Percentiles rank a stretch among this genome's conserved stretches.
phyloP scores from a whole-genome alignment of 2,329 filamentous ascomycete genomes.

The Akanthomyces dipterigenus region DNA sequence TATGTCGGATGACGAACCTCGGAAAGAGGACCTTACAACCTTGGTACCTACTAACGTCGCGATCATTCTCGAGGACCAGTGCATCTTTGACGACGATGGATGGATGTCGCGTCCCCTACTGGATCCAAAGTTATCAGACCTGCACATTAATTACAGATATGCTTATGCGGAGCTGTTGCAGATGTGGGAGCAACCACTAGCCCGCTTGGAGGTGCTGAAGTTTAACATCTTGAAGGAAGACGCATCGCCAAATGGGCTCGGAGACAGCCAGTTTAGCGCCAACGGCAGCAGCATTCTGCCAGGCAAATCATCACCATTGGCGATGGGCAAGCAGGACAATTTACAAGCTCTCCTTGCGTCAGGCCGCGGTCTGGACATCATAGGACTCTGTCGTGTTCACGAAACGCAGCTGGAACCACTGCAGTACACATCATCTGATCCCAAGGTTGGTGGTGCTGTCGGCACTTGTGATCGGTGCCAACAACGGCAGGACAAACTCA shows the following conservation, averaged over 20 bases:
- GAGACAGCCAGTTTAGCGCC: slow-evolving; percentile 14
- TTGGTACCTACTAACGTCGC: slow-evolving; percentile 45
- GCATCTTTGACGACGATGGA: slow-evolving; percentile 62
- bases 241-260: slow-evolving; percentile 14
- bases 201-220: slow-evolving; percentile 61
- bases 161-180: slow-evolving; percentile 64
- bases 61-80: slow-evolving; percentile 53
- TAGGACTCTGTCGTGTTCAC: slow-evolving; percentile 55
- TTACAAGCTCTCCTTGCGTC: slow-evolving; percentile 44
- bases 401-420: slow-evolving; percentile 56
- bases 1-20: slow-evolving; percentile 46
- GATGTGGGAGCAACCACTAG: slow-evolving; percentile 57
- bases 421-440: slow-evolving; percentile 36
- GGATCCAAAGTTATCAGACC: slow-evolving; percentile 39
- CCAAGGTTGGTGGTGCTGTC: slow-evolving; percentile 39
- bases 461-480: slow-evolving; percentile 47
- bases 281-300: slow-evolving; percentile 26
- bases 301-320: slow-evolving; percentile 41
- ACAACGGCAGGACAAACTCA: slow-evolving; percentile 47
- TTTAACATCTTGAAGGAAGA: slow-evolving; percentile 57
- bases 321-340: slow-evolving; percentile 50
- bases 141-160: slow-evolving; percentile 55
- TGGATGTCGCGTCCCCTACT: slow-evolving; percentile 55
- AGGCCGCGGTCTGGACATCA: slow-evolving; percentile 54
- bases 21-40: slow-evolving; percentile 38